phyloP scores from a whole-genome alignment of 2,329 filamentous ascomycete species.

The Pseudogymnoascus sp. region DNA sequence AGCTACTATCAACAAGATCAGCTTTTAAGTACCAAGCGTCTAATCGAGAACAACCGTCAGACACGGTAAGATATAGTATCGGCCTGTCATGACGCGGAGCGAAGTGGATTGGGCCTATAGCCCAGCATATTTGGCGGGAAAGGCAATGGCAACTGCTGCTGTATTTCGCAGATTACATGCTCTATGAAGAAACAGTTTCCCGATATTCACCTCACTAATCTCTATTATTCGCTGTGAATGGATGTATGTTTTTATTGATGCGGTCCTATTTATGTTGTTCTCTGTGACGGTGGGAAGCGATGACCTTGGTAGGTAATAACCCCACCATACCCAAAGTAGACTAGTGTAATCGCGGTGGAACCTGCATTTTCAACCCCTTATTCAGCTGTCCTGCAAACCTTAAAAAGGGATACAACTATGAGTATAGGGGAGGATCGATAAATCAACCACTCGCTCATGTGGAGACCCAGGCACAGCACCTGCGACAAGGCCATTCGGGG shows the following conservation, averaged over 20 bases:
- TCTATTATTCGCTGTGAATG: background rate
- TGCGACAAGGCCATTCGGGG: constrained; percentile 1
- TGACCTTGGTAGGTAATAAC: background rate
- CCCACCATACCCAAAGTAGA: background rate
- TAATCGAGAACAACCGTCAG: background rate
- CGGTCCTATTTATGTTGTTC: background rate
- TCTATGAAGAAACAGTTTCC: background rate
- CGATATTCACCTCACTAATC: background rate
- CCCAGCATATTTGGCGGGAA: background rate
- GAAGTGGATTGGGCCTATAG: background rate
- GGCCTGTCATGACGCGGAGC: background rate
- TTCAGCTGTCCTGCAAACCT: background rate
- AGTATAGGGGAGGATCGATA: background rate
- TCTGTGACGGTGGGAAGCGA: background rate
- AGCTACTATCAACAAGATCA: constrained; percentile 62
- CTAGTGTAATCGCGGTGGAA: background rate
- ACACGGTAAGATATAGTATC: background rate
- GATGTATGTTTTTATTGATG: background rate
- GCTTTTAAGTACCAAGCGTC: constrained; percentile 31
- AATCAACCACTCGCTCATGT: background rate
- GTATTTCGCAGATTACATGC: background rate
- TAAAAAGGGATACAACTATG: background rate
- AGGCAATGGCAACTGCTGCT: background rate
- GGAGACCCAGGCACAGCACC: background rate
- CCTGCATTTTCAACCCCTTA: background rate